These are phyloP conservation scores for Russula lepida DNA, from an alignment of 768 basidiomycete genomes.

Conservation along the genomic window DNA sequence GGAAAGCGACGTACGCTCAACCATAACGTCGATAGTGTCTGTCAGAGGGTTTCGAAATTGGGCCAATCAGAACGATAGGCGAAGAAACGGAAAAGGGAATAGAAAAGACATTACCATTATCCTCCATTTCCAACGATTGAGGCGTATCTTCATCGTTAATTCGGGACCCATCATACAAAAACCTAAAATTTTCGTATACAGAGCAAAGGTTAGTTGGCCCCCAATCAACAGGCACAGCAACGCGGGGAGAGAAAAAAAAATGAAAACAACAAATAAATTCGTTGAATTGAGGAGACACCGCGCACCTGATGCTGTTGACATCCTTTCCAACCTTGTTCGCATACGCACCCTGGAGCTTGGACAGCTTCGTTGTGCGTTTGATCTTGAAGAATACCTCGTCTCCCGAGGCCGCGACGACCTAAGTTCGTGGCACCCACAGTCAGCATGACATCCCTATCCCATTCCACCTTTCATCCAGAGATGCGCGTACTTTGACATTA, in stretches of 20 bases:
- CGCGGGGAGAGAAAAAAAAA: background rate
- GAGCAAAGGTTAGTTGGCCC: background rate
- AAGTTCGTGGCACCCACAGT: background rate
- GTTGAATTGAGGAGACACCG: slow-evolving; percentile 9
- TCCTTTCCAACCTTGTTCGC: slow-evolving; percentile 91
- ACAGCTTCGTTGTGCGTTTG: slow-evolving; percentile 85
- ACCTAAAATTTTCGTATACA: slow-evolving; percentile 40
- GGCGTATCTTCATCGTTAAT: slow-evolving; percentile 90
- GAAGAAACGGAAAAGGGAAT: background rate
- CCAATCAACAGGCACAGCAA: background rate
- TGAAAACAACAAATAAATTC: background rate
- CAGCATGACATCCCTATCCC: background rate
- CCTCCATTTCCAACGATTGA: slow-evolving; percentile 76
- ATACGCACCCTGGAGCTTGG: slow-evolving; percentile 89
- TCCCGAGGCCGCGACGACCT: slow-evolving; percentile 70
- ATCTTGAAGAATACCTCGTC: slow-evolving; percentile 98
- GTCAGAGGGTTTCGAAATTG: background rate
- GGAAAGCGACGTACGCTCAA: slow-evolving; percentile 65
- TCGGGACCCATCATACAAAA: slow-evolving; percentile 83
- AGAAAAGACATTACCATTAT: slow-evolving; percentile 49
- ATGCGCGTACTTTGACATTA: slow-evolving; percentile 60
- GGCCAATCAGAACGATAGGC: background rate
- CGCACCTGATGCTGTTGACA: slow-evolving; percentile 78
- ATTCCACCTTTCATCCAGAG: background rate
- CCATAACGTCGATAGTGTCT: slow-evolving; percentile 96